Evolutionary conservation across 305 asterid genomes (phyloP).

Genomic region (Stenogyne calaminthoides): DNA sequence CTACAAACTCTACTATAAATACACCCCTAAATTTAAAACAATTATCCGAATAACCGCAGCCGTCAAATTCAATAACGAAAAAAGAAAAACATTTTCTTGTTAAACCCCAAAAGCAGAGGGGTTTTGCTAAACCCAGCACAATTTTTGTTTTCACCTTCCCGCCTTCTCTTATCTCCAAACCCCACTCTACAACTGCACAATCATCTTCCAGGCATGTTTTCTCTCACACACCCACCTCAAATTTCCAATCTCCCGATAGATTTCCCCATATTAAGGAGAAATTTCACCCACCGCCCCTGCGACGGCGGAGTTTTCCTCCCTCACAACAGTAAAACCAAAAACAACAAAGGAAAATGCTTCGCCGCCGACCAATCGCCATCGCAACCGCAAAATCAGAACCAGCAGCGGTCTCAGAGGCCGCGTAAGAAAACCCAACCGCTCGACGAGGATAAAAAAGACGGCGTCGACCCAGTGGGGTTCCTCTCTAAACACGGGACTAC

Average conservation of each 20-base stretch:
- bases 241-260: slow-evolving; percentile 29
- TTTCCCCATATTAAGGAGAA: slow-evolving; percentile 23
- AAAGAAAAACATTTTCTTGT: background rate
- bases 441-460: slow-evolving; percentile 43
- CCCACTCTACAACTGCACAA: slow-evolving; percentile 1
- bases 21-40: too few species aligned
- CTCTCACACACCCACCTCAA: slow-evolving; percentile 37
- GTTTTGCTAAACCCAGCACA: slow-evolving; percentile 45
- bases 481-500: slow-evolving; percentile 68
- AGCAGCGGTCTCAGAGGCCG: slow-evolving; percentile 35
- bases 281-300: slow-evolving; percentile 17
- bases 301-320: slow-evolving; percentile 31
- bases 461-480: slow-evolving; percentile 85
- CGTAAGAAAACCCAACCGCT: slow-evolving; percentile 42
- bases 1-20: too few species aligned
- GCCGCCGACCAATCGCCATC: slow-evolving; percentile 53
- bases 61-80: too few species aligned
- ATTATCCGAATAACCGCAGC: too few species aligned
- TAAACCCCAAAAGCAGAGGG: slow-evolving; percentile 8
- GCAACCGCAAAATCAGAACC: slow-evolving; percentile 30
- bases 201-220: slow-evolving; percentile 37
- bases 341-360: slow-evolving; percentile 49
- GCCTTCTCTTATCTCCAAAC: slow-evolving; percentile 45
- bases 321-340: slow-evolving; percentile 21
- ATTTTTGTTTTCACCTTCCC: slow-evolving; percentile 20